Evolutionary conservation across 1,284 basidiomycete species (phyloP).

Genomic region (Sphaerobolus stellatus): DNA sequence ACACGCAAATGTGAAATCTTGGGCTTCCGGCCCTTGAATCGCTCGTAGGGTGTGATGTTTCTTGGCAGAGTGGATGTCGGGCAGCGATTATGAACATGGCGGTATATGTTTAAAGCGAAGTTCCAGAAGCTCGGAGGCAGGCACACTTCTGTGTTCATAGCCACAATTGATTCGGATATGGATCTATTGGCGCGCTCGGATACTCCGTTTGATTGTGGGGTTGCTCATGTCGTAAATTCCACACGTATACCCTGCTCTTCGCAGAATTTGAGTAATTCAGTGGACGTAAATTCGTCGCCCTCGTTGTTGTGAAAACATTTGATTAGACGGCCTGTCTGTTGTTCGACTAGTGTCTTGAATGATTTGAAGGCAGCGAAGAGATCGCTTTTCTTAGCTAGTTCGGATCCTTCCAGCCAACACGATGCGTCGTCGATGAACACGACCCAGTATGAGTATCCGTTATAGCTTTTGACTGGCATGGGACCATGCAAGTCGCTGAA

Average conservation of each 20-base stretch:
- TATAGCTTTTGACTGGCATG: constrained; percentile 21
- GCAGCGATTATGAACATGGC: constrained; percentile 16
- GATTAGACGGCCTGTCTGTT: constrained; percentile 18
- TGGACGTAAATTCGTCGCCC: constrained; percentile 29
- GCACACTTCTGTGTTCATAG: constrained; percentile 10
- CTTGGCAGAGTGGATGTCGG: constrained; percentile 10
- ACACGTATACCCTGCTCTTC: constrained; percentile 23
- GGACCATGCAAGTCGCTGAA: constrained; percentile 38
- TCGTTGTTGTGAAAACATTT: constrained; percentile 28
- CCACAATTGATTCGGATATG: not conserved
- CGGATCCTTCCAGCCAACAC: constrained; percentile 14
- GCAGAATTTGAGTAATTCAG: constrained; percentile 31
- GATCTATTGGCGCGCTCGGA: constrained; percentile 27
- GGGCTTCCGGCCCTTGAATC: constrained; percentile 22
- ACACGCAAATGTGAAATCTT: constrained; percentile 27
- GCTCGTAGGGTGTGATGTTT: not conserved
- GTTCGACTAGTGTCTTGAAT: constrained; percentile 23
- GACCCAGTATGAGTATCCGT: constrained; percentile 34
- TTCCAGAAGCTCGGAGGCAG: constrained; percentile 19
- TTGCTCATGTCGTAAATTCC: constrained; percentile 20
- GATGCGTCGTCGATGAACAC: constrained; percentile 34
- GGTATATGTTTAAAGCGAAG: constrained; percentile 12
- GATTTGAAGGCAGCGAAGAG: constrained; percentile 21
- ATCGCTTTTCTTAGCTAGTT: constrained; percentile 22
- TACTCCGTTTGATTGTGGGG: constrained; percentile 27